phyloP scores from a whole-genome alignment of 108 stramenopile species.

The Skeletonema menzelii region DNA sequence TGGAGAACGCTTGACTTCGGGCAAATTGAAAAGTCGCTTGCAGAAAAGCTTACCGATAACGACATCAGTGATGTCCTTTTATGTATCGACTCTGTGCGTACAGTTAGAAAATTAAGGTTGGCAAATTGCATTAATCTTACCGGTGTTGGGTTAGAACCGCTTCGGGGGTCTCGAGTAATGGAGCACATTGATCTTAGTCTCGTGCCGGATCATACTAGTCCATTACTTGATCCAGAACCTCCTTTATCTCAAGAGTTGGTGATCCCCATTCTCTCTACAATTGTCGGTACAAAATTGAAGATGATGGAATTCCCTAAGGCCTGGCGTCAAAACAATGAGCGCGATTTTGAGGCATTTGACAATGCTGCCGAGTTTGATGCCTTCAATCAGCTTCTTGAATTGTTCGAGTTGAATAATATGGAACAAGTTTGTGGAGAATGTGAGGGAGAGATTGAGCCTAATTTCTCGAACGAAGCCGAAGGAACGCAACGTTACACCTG shows the following conservation, averaged over 20 bases:
- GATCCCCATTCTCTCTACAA: neutral
- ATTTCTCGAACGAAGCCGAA: neutral
- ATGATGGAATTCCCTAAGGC: neutral
- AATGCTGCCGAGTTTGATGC: neutral
- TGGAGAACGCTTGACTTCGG: constrained; percentile 28
- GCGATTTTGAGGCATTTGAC: too few species aligned
- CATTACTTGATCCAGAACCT: neutral
- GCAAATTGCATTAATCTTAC: constrained; percentile 12
- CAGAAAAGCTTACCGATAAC: constrained; percentile 20
- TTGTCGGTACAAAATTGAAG: neutral
- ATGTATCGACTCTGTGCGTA: neutral
- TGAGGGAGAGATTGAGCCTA: neutral
- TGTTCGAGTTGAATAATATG: neutral
- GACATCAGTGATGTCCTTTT: constrained; percentile 4
- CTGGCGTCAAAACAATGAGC: neutral
- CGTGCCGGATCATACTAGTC: neutral
- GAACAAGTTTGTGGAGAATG: neutral
- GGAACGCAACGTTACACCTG: neutral
- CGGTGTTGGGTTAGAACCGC: constrained; percentile 13
- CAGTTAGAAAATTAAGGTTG: neutral
- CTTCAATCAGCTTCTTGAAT: neutral
- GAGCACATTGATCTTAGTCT: constrained; percentile 11
- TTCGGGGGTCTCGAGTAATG: constrained; percentile 5
- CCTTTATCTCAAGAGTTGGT: neutral
- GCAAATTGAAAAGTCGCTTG: neutral